Evolutionary conservation across 345 rosid genomes (phyloP).

Genomic region (Garcia nutans): DNA sequence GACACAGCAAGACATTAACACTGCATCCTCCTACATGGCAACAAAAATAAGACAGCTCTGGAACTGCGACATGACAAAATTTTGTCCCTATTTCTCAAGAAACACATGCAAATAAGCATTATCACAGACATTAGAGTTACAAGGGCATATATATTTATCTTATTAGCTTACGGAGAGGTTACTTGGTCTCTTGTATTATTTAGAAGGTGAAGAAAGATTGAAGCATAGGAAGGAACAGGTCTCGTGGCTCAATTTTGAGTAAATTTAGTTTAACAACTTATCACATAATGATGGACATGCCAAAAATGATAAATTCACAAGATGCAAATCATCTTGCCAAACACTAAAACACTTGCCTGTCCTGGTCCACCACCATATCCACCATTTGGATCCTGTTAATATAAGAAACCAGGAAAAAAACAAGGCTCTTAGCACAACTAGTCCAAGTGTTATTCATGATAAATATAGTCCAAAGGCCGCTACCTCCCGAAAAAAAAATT

Average conservation of each 20-base stretch:
- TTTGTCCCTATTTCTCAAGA: background rate
- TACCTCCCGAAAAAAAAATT: background rate
- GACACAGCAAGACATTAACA: background rate
- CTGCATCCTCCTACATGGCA: background rate
- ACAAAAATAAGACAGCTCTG: background rate
- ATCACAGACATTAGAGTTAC: background rate
- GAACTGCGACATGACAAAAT: background rate
- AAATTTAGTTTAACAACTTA: background rate
- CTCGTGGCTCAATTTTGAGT: background rate
- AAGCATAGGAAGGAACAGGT: background rate
- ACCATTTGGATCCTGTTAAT: slow-evolving; percentile 72
- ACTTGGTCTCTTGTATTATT: background rate
- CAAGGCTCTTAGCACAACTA: background rate
- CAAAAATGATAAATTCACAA: background rate
- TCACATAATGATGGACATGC: background rate
- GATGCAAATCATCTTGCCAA: slow-evolving; percentile 5
- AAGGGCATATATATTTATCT: background rate
- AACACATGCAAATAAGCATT: background rate
- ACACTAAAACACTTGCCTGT: slow-evolving; percentile 61
- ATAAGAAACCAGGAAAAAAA: background rate
- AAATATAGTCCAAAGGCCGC: background rate
- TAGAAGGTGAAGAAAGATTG: background rate
- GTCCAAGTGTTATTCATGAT: background rate
- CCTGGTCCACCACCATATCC: slow-evolving; percentile 99
- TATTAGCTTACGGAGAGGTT: background rate